Evolutionary conservation across 371 early-diverging fungal genomes (phyloP).

Genomic region (Mucor piriformis): DNA sequence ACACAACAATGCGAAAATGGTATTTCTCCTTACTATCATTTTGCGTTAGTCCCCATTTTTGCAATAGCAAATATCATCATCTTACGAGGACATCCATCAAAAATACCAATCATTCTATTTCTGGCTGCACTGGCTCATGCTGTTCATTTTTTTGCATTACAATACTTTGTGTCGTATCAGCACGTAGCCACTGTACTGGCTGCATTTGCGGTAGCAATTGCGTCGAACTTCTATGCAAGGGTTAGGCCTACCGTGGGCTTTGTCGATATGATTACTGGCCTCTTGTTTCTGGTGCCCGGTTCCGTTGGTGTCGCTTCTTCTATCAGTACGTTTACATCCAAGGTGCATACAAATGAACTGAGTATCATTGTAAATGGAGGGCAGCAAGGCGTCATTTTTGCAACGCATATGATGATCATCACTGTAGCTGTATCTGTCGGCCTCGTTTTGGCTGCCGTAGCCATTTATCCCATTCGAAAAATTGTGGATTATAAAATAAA

Average conservation of each 20-base stretch:
- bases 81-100: conserved; percentile 16
- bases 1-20: conserved; percentile 23
- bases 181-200: conserved; percentile 35
- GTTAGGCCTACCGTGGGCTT: conserved; percentile 33
- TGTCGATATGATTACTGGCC: conserved; percentile 39
- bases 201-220: conserved; percentile 30
- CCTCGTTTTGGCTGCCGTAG: conserved; percentile 30
- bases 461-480: conserved; percentile 36
- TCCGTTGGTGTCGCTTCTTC: conserved; percentile 40
- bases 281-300: conserved; percentile 39
- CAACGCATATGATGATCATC: conserved; percentile 45
- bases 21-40: conserved; percentile 28
- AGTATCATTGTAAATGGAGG: conserved; percentile 37
- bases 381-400: conserved; percentile 37
- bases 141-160: conserved; percentile 25
- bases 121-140: conserved; percentile 28
- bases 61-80: conserved; percentile 28
- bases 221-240: conserved; percentile 33
- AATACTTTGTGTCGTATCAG: conserved; percentile 29
- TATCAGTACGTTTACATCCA: conserved; percentile 22
- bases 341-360: conserved; percentile 27
- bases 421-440: conserved; percentile 38
- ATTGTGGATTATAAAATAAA: conserved; percentile 24
- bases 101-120: conserved; percentile 28
- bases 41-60: conserved; percentile 31